These are phyloP conservation scores for Sanghuangporus weigelae DNA, from an alignment of 1,284 basidiomycete genomes.

Conservation along the genomic window DNA sequence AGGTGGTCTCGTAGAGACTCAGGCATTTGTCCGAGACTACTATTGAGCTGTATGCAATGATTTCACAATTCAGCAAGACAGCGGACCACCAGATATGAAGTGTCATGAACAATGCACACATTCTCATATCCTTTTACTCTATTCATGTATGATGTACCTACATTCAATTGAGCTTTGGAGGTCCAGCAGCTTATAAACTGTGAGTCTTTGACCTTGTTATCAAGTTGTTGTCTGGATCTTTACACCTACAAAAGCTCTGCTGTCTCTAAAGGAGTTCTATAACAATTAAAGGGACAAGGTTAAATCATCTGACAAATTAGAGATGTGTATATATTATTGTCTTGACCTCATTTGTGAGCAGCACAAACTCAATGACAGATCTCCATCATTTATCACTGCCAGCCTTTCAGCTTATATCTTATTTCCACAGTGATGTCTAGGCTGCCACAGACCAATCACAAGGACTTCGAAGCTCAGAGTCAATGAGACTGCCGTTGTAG, in stretches of 20 bases:
- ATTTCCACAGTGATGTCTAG: constrained; percentile 79
- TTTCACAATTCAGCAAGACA: constrained; percentile 89
- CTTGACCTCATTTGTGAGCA: constrained; percentile 87
- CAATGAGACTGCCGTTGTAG: constrained; percentile 59
- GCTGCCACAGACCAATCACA: constrained; percentile 68
- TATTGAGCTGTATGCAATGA: constrained; percentile 90
- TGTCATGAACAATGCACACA: constrained; percentile 92
- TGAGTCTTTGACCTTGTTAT: constrained; percentile 34
- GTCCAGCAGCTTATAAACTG: constrained; percentile 89
- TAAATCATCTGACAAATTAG: constrained; percentile 79
- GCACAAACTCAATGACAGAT: constrained; percentile 73
- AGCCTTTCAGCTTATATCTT: constrained; percentile 76
- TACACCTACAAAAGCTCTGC: constrained; percentile 67
- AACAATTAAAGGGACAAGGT: constrained; percentile 72
- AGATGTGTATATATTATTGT: constrained; percentile 94
- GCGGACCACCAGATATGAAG: constrained; percentile 75
- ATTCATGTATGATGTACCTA: constrained; percentile 58
- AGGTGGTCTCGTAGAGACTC: constrained; percentile 67
- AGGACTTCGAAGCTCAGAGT: constrained; percentile 58
- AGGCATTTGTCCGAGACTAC: constrained; percentile 88
- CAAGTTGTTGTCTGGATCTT: too few species aligned
- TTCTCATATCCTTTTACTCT: constrained; percentile 87
- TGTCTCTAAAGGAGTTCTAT: constrained; percentile 91
- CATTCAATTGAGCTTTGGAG: constrained; percentile 75
- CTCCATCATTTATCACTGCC: constrained; percentile 74